phyloP scores from a whole-genome alignment of 129 eudicot genomes.

The Ambrosia artemisiifolia region DNA sequence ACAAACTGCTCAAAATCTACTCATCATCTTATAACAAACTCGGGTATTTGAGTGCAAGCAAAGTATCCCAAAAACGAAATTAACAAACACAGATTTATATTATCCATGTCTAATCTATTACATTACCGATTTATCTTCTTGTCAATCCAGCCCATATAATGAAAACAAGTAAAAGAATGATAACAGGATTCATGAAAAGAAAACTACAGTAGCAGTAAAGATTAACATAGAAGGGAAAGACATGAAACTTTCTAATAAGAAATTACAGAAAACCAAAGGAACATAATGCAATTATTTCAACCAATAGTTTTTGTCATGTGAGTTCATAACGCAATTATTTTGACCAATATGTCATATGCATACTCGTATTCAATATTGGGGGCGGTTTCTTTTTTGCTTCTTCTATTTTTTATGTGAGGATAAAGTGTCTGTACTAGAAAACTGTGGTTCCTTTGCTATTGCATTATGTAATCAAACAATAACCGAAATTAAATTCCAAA shows the following conservation, averaged over 20 bases:
- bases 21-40: too few relatives aligned
- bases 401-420: background rate
- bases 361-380: background rate
- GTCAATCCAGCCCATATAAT: background rate
- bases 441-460: background rate
- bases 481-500: background rate
- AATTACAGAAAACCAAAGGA: too few relatives aligned
- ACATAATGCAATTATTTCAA: too few relatives aligned
- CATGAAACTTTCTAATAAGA: too few relatives aligned
- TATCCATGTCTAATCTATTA: background rate
- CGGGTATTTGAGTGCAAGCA: too few relatives aligned
- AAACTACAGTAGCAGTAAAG: too few relatives aligned
- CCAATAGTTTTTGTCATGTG: too few relatives aligned
- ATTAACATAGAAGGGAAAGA: too few relatives aligned
- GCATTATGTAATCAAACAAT: background rate
- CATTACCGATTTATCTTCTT: background rate
- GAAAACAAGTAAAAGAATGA: background rate
- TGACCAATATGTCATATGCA: background rate
- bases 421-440: background rate
- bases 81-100: too few relatives aligned
- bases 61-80: too few relatives aligned
- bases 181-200: too few relatives aligned
- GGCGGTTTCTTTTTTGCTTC: background rate
- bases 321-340: background rate
- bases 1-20: too few relatives aligned